These are phyloP conservation scores for Backusella macrospora DNA, from an alignment of 192 early-diverging fungal species.

Conservation along the genomic window DNA sequence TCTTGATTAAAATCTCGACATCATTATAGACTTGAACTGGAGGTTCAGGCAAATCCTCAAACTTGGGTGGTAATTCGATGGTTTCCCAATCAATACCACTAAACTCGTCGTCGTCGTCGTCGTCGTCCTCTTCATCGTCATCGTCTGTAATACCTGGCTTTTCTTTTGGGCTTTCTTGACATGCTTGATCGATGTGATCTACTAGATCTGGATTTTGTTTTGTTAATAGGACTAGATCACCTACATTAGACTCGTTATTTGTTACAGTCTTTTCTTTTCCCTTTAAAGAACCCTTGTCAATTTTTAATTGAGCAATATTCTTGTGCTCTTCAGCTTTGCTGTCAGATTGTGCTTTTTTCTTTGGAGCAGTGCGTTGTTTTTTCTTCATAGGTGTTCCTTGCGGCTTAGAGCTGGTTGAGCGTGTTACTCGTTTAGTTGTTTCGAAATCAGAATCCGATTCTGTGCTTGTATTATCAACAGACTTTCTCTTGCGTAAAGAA, in stretches of 20 bases:
- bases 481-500: background rate
- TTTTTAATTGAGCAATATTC: too few relatives aligned
- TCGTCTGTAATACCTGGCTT: background rate
- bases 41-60: background rate
- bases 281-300: too few relatives aligned
- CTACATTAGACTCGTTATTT: too few relatives aligned
- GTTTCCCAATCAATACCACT: conserved; percentile 54
- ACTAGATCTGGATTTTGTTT: too few relatives aligned
- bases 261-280: too few relatives aligned
- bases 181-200: too few relatives aligned
- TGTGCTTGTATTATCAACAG: background rate
- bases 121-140: conserved; percentile 1
- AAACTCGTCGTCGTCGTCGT: conserved; percentile 31
- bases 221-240: too few relatives aligned
- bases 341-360: background rate
- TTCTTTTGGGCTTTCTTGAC: background rate
- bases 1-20: conserved; percentile 39
- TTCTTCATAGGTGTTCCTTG: background rate
- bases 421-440: background rate
- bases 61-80: conserved; percentile 36
- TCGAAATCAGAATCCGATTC: conserved; percentile 3
- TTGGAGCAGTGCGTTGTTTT: background rate
- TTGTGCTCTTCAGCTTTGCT: background rate
- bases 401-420: background rate
- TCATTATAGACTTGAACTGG: conserved; percentile 36